phyloP scores from a whole-genome alignment of 768 basidiomycete genomes.

The Filobasidium wieringae region DNA sequence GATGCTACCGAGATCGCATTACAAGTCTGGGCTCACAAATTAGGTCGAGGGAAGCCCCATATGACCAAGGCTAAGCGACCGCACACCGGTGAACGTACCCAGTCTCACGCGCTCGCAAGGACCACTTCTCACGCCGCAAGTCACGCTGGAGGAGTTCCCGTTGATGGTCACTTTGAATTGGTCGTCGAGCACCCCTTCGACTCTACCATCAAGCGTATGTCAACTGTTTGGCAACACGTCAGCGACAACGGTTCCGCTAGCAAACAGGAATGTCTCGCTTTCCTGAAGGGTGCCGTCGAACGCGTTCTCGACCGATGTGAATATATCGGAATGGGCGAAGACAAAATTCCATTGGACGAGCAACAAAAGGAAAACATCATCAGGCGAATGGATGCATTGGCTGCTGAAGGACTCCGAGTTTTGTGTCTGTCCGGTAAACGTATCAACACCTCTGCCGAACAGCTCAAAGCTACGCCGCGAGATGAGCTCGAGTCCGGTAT shows the following conservation, averaged over 20 bases:
- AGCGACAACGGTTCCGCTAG: slow-evolving; percentile 1
- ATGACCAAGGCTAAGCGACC: slow-evolving; percentile 8
- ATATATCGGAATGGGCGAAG: slow-evolving; percentile 11
- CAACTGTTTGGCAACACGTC: slow-evolving; percentile 24
- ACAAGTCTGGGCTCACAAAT: slow-evolving; percentile 48
- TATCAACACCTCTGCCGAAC: slow-evolving; percentile 37
- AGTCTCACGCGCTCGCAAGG: background rate
- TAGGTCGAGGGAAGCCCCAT: slow-evolving; percentile 42
- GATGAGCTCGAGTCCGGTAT: slow-evolving; percentile 46
- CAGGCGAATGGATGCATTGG: slow-evolving; percentile 21
- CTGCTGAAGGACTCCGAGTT: slow-evolving; percentile 41
- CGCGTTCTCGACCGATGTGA: slow-evolving; percentile 46
- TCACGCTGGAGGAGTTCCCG: background rate
- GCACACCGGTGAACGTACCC: background rate
- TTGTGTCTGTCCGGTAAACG: slow-evolving; percentile 29
- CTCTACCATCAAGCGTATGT: slow-evolving; percentile 48
- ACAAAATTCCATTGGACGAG: slow-evolving; percentile 4
- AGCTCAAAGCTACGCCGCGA: slow-evolving; percentile 28
- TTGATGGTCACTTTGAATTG: slow-evolving; percentile 11
- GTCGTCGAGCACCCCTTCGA: slow-evolving; percentile 27
- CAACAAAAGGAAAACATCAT: slow-evolving; percentile 6
- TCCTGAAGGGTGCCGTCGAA: slow-evolving; percentile 43
- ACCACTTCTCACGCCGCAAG: background rate
- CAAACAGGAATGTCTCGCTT: slow-evolving; percentile 20
- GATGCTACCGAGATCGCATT: slow-evolving; percentile 51